A percentile compares a stretch with the other conserved stretches of the same genome.
phyloP scores from a whole-genome alignment of 257 asterid species.

The Solanum appendiculatum region DNA sequence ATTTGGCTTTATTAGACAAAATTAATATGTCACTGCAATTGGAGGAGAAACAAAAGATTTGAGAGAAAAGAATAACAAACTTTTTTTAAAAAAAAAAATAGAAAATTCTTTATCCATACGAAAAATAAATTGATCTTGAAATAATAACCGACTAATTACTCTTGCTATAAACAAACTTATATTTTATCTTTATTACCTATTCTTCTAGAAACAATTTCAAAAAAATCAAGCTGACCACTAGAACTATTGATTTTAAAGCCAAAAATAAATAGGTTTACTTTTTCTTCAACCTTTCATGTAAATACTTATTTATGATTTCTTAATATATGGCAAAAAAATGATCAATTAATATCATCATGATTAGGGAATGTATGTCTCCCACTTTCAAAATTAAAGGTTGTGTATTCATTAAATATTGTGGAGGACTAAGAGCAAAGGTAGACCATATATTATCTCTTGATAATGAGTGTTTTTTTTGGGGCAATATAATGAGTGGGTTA shows the following conservation, averaged over 20 bases:
- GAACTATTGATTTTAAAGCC: not conserved
- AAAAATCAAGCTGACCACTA: not conserved
- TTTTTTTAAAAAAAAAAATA: not conserved
- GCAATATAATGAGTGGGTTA: not conserved
- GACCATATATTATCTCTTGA: not conserved
- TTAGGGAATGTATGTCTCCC: not conserved
- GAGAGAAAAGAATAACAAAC: not conserved
- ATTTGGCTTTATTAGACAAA: not conserved
- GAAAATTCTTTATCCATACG: not conserved
- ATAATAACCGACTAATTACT: not conserved
- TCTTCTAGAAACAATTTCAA: not conserved
- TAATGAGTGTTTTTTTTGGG: not conserved
- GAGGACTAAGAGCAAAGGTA: not conserved
- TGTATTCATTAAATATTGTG: not conserved
- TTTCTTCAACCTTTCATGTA: not conserved
- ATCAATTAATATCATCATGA: not conserved
- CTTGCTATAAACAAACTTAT: not conserved
- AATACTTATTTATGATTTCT: no score
- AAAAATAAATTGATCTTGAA: not conserved
- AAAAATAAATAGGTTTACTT: not conserved
- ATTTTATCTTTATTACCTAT: not conserved
- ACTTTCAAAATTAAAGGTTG: not conserved
- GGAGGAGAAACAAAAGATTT: not conserved
- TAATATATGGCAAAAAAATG: no score
- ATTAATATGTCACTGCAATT: not conserved